Percentiles rank a stretch among this genome's conserved stretches.
Evolutionary conservation across 805 yeast genomes (phyloP).

Genomic region (Yarrowia divulgata): DNA sequence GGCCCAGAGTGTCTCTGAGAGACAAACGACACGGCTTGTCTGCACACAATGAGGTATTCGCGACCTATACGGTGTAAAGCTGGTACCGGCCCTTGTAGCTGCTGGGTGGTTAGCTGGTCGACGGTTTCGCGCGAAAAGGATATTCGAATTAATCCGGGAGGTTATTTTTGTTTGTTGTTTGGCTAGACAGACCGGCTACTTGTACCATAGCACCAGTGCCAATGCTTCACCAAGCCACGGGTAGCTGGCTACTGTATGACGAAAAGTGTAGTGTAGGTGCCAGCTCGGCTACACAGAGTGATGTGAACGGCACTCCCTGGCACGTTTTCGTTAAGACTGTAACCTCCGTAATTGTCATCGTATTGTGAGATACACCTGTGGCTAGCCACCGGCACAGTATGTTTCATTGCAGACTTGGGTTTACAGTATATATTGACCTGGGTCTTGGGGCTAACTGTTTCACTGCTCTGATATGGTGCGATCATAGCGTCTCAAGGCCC

Average conservation of each 20-base stretch:
- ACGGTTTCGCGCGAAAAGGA: background rate
- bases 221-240: background rate
- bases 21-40: constrained; percentile 8
- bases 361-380: too few relatives aligned
- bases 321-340: too few relatives aligned
- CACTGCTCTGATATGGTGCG: too few relatives aligned
- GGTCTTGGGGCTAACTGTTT: constrained; percentile 10
- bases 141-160: background rate
- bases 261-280: too few relatives aligned
- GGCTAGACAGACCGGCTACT: background rate
- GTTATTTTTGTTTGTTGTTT: background rate
- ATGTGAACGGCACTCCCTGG: too few relatives aligned
- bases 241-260: background rate
- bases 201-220: background rate
- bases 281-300: too few relatives aligned
- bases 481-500: too few relatives aligned
- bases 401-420: too few relatives aligned
- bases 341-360: too few relatives aligned
- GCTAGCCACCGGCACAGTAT: background rate
- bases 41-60: background rate
- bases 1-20: constrained; percentile 1
- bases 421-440: background rate
- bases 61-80: background rate
- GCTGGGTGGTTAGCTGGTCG: too few relatives aligned
- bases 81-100: too few relatives aligned